Conservation (phyloP, 495 filamentous ascomycete genomes). For the Parachaetomium inaequale region DNA sequence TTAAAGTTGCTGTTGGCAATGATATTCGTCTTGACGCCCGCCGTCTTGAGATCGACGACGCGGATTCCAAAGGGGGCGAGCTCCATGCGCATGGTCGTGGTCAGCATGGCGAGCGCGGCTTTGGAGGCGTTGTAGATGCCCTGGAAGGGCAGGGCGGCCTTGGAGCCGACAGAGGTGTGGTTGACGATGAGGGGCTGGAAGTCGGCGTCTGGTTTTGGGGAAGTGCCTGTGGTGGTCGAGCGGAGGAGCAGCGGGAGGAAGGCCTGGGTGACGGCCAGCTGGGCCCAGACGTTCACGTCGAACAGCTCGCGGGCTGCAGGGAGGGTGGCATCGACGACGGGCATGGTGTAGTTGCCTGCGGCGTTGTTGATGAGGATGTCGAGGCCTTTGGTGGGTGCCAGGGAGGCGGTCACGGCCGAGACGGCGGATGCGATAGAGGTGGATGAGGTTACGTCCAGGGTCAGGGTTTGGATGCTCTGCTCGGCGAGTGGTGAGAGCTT, state of each 20-base stretch:
- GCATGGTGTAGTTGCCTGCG: slow-evolving; percentile 41
- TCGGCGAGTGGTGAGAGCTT: slow-evolving; percentile 39
- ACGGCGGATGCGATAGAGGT: slow-evolving; percentile 34
- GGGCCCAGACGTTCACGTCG: slow-evolving; percentile 53
- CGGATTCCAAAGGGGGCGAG: slow-evolving; percentile 50
- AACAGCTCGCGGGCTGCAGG: slow-evolving; percentile 43
- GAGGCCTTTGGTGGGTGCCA: slow-evolving; percentile 37
- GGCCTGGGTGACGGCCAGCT: slow-evolving; percentile 50
- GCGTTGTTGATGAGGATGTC: slow-evolving; percentile 58
- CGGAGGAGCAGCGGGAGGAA: slow-evolving; percentile 52
- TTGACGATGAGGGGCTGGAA: slow-evolving; percentile 35
- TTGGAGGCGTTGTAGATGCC: slow-evolving; percentile 53
- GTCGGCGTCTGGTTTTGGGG: background rate
- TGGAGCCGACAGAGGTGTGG: slow-evolving; percentile 30
- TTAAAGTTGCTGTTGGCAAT: slow-evolving; percentile 17
- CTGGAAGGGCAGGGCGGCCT: slow-evolving; percentile 40
- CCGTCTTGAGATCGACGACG: slow-evolving; percentile 34
- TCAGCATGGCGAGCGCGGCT: slow-evolving; percentile 46
- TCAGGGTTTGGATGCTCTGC: slow-evolving; percentile 41
- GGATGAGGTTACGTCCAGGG: slow-evolving; percentile 47
- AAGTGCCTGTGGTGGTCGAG: slow-evolving; percentile 40
- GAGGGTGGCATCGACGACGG: slow-evolving; percentile 45
- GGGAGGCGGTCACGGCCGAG: slow-evolving; percentile 18
- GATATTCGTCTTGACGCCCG: slow-evolving; percentile 22
- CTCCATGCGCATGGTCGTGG: slow-evolving; percentile 49